Base-by-base conservation (phyloP, 2,329 filamentous ascomycete genomes). In the Trichoderma endophyticum region DNA sequence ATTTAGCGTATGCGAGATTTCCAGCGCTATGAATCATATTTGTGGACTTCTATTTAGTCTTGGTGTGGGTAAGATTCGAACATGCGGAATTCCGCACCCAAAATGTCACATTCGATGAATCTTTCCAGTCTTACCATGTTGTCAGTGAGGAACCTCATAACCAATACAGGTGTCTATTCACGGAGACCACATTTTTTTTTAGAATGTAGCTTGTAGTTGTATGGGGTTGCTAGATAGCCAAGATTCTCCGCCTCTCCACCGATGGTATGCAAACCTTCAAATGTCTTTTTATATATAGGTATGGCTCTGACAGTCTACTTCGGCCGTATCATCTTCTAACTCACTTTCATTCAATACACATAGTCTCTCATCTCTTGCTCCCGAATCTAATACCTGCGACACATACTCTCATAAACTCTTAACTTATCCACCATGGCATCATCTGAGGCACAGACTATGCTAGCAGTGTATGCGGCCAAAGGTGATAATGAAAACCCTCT, bases 391-490 rank as follows among this genome's bases (percentile, higher is more conserved):
- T 21, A 24, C 18, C 18, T 15, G 4, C 14, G 4, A 48, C 15
- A 11, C 1, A 63, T 18, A 30, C 18, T 12, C 11, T 67, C 4
- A 18, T 18, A 12, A n/a, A 30, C 5, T 21, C 21, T 21, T 1
- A 0, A 5, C 26, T 21, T 15, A 48, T n/a, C 18, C 65, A 24
- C 30, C 5, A 70, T 70, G 68, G 30, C n/a, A 24, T 18, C 26
- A 21, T 56, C 57, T 3, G 32, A 26, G 24, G 21, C 15, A 24
- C 59, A 71, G 34, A 65, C 69, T 4, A 71, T 71, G 69, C 60
- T 65, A 4, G 69, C 69, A 26, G 48, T 71, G 2, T 71, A 71
- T 71, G 60, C 60, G 1, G 51, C 36, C 32, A 71, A 54, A 7
- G 32, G 69, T n/a, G 51, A 71, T 28, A 18, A 14, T 12, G 48